Evolutionary conservation across 345 rosid genomes (phyloP), one percentile per base, ranked within the genome.

Genomic region (Salix udensis): DNA sequence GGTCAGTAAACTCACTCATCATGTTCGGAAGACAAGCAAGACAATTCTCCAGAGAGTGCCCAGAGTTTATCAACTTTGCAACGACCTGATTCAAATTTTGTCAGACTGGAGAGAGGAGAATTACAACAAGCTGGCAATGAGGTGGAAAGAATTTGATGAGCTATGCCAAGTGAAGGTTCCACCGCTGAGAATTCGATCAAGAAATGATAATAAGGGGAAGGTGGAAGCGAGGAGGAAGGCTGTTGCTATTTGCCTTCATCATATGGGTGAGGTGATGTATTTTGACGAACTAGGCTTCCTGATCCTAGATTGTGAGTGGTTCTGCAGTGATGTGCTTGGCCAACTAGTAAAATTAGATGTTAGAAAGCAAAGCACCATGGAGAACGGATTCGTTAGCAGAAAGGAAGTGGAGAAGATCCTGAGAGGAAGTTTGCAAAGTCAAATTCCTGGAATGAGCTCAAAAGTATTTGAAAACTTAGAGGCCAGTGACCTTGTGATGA

Each of bases 91-190:
- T 76, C 93, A 85, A 58, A 83, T 89, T 85, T 81, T 96, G 78
- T 89, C 93, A 53, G 98, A 90, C 53, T 96, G 97, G 99, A 91
- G 96, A 82, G 80, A 86, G 52, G 92, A 91, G 83, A 89, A 96
- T 75, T 77, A 84, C 9, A 87, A 87, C 87, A 90, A 85, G 78
- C 98, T 94, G 39, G 87, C 91, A 19, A 92, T 96, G 92, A 93
- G 85, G 81, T 93, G 98, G 99, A 93, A 89, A 81, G 97, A 91
- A 70, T 93, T 92, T 74, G 81, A 77, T 55, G 95, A 93, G 76
- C 89, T 93, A 72, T 96, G 98, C 76, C 98, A 96, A 80, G 84
- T 80, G 60, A 92, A 91, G 84, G 92, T 96, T 72, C 96, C 98
- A 19, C 76, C 87, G 26, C 82, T 92, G 77, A 85, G 99, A 64